phyloP scores from a whole-genome alignment of 176 grass and related monocot genomes.

The Tillandsia fasciculata region DNA sequence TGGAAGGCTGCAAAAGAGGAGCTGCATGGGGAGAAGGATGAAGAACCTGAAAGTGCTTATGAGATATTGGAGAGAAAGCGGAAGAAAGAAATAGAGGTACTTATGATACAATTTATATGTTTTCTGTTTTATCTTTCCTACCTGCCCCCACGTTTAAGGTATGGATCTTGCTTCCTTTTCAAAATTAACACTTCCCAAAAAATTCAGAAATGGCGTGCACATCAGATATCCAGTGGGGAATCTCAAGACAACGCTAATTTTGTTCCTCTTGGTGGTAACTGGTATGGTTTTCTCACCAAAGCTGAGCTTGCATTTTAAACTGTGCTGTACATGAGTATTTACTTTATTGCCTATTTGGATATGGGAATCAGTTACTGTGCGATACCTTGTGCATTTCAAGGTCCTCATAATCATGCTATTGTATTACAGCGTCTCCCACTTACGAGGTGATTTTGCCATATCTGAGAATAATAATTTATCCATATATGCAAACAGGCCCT shows the following conservation, averaged over 20 bases:
- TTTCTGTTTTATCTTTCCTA: slow-evolving; percentile 4
- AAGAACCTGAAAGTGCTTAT: slow-evolving; percentile 73
- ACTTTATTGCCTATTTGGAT: not conserved
- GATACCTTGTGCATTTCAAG: no score
- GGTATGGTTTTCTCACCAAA: slow-evolving; percentile 38
- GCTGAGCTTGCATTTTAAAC: not conserved
- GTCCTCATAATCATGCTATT: no score
- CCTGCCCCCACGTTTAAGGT: no score
- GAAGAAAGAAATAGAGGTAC: slow-evolving; percentile 80
- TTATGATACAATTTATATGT: not conserved
- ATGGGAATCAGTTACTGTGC: no score
- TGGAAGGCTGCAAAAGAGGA: slow-evolving; percentile 99
- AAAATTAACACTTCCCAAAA: slow-evolving; percentile 10
- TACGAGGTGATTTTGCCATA: no score
- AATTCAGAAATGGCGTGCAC: slow-evolving; percentile 61
- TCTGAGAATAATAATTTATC: no score
- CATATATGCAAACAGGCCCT: no score
- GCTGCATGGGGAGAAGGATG: slow-evolving; percentile 68
- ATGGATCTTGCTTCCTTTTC: not conserved
- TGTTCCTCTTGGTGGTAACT: slow-evolving; percentile 77
- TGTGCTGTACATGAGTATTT: not conserved
- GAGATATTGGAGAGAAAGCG: slow-evolving; percentile 77
- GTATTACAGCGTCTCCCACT: no score
- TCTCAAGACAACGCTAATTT: slow-evolving; percentile 89
- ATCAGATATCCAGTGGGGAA: slow-evolving; percentile 77